Evolutionary conservation across 352 stramenopile genomes (phyloP), one percentile per base, ranked within the genome.

Genomic region (Phytophthora citricola): DNA sequence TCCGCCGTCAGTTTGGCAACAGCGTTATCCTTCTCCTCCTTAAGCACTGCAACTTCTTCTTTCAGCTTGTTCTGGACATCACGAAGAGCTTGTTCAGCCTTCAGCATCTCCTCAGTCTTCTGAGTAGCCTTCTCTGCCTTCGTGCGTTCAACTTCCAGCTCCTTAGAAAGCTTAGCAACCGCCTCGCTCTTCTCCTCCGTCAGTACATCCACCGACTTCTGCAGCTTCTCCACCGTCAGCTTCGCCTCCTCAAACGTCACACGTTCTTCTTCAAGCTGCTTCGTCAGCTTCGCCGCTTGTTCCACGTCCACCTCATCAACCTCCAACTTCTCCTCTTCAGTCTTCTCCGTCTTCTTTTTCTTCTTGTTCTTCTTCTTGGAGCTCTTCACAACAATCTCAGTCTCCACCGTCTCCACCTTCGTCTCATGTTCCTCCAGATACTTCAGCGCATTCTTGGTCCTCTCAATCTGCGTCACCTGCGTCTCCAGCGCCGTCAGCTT

Each of bases 381-480:
- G 4, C n/a, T 53, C 47, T 74, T 62, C 5, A 58, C 45, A 14
- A 58, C 41, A 40, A 44, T 51, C 55, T 73, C 65, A 4, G 31
- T 36, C 10, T 31, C 24, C 9, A 59, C 31, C 14, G 55, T 67
- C 50, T 67, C 58, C 14, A 57, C n/a, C 14, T n/a, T 70, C 27
- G 48, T 58, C 26, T 69, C 38, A 39, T 75, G 57, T 14, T 60
- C 50, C n/a, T 58, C 60, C 2, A 85, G 63, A 29, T 65, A 83
- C 31, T 58, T 59, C 14, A 69, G 53, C 17, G 75, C 67, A 26
- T 75, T 58, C 43, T 82, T 79, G 1, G 74, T 83, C 49, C 63
- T 75, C 46, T 76, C 62, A 1, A 82, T 63, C 52, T 80, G 75
- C 44, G 50, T 48, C 40, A 83, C 61, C 17, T 79, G 54, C 17